Conservation (phyloP, 441 rosid species). For the Gossypium aridum region DNA sequence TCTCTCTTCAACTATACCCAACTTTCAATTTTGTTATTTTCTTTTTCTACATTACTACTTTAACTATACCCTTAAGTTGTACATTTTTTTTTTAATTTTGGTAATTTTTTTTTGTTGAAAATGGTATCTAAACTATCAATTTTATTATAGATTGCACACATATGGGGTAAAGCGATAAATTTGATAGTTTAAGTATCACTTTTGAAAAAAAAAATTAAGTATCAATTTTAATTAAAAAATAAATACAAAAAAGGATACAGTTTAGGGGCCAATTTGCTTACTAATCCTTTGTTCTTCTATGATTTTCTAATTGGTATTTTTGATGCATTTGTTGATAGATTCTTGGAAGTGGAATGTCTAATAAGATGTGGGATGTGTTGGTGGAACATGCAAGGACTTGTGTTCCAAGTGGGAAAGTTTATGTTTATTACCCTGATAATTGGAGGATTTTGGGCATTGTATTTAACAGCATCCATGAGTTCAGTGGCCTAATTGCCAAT, state of each 20-base stretch:
- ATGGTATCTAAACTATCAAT: too few relatives aligned
- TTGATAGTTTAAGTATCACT: too few relatives aligned
- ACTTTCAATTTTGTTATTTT: neutral
- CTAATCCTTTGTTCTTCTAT: neutral
- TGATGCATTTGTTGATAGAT: conserved; percentile 39
- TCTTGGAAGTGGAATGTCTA: conserved; percentile 99
- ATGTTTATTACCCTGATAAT: conserved; percentile 79
- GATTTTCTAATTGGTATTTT: neutral
- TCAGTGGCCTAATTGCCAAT: conserved; percentile 59
- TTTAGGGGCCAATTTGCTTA: too few relatives aligned
- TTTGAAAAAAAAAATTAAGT: too few relatives aligned
- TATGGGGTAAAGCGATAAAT: too few relatives aligned
- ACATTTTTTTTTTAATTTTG: too few relatives aligned
- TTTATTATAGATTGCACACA: too few relatives aligned
- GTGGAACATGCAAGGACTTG: conserved; percentile 97
- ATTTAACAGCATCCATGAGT: conserved; percentile 77
- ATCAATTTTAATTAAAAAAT: too few relatives aligned
- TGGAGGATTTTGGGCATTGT: conserved; percentile 72
- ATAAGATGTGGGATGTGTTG: conserved; percentile 98
- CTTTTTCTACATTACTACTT: neutral
- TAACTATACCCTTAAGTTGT: too few relatives aligned
- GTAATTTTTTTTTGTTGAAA: too few relatives aligned
- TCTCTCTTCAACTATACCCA: too few relatives aligned
- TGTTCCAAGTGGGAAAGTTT: conserved; percentile 71
- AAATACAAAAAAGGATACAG: too few relatives aligned